phyloP scores from a whole-genome alignment of 148 eudicot species.

The Gaultheria prostrata region DNA sequence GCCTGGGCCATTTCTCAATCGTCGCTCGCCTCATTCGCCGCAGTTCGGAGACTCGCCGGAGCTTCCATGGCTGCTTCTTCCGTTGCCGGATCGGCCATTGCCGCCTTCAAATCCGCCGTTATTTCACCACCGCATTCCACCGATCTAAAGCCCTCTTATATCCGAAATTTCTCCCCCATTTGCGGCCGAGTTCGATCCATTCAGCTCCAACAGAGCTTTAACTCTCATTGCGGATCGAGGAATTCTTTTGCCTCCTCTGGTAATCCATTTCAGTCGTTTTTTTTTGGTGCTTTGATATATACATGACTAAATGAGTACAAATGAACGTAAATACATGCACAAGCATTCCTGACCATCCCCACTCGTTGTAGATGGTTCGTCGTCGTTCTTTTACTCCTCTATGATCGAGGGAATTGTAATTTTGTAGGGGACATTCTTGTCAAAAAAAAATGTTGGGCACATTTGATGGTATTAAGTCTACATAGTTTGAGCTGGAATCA shows the following conservation, averaged over 20 bases:
- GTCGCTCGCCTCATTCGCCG: slow-evolving; percentile 21
- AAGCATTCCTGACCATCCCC: not conserved
- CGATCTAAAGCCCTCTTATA: slow-evolving; percentile 26
- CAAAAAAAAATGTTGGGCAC: too few species aligned
- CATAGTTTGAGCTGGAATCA: not conserved
- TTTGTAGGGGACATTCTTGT: not conserved
- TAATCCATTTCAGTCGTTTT: slow-evolving; percentile 14
- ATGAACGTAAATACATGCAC: not conserved
- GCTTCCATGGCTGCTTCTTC: slow-evolving; percentile 38
- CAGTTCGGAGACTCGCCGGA: slow-evolving; percentile 4
- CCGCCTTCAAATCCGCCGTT: slow-evolving; percentile 32
- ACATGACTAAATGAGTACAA: not conserved
- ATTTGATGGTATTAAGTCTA: too few species aligned
- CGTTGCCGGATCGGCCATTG: slow-evolving; percentile 43
- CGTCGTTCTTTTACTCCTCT: not conserved
- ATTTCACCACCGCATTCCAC: slow-evolving; percentile 22
- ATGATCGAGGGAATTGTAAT: not conserved
- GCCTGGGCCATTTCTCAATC: slow-evolving; percentile 21
- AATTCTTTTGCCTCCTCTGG: slow-evolving; percentile 38
- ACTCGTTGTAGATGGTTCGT: not conserved
- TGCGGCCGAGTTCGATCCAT: slow-evolving; percentile 11
- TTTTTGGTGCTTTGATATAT: not conserved
- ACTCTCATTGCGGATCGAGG: slow-evolving; percentile 28
- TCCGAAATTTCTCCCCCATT: slow-evolving; percentile 21
- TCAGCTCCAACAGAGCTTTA: slow-evolving; percentile 25